Evolutionary conservation across 1,284 basidiomycete species (phyloP).

Genomic region (Dichomitus squalens): DNA sequence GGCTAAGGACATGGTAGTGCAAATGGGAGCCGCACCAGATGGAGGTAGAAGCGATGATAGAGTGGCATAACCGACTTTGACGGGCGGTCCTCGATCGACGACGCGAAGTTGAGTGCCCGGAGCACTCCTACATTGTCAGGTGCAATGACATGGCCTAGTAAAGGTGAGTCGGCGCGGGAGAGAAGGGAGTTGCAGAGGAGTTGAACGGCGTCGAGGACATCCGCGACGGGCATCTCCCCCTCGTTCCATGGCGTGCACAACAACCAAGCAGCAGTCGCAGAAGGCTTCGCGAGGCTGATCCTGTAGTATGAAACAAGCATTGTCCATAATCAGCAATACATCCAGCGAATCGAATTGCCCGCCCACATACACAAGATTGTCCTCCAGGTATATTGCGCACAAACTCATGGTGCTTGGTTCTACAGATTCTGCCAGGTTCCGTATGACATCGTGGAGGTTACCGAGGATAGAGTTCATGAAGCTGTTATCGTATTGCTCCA

Average conservation of each 20-base stretch:
- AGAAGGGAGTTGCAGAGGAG: conserved; percentile 3
- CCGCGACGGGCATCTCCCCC: not conserved
- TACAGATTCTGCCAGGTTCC: not conserved
- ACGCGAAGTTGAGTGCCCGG: no score
- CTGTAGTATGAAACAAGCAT: not conserved
- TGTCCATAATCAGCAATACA: not conserved
- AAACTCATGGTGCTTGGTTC: not conserved
- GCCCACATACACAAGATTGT: conserved; percentile 17
- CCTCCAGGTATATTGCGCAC: conserved; percentile 15
- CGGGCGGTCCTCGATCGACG: conserved; percentile 11
- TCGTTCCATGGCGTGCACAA: not conserved
- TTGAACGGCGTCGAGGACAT: not conserved
- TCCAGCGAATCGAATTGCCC: not conserved
- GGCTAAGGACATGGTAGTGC: conserved; percentile 13
- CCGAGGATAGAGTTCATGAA: conserved; percentile 26
- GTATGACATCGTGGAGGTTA: conserved; percentile 15
- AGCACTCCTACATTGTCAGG: conserved; percentile 8
- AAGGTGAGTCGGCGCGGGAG: not conserved
- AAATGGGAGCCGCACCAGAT: not conserved
- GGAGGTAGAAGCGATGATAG: conserved; percentile 16
- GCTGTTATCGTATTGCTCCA: conserved; percentile 19
- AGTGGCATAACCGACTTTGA: conserved; percentile 24
- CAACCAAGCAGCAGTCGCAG: not conserved
- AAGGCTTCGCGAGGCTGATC: conserved; percentile 1
- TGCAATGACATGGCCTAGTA: conserved; percentile 19